These are phyloP conservation scores for Citrus cavaleriei DNA, from an alignment of 345 rosid species.

Conservation along the genomic window DNA sequence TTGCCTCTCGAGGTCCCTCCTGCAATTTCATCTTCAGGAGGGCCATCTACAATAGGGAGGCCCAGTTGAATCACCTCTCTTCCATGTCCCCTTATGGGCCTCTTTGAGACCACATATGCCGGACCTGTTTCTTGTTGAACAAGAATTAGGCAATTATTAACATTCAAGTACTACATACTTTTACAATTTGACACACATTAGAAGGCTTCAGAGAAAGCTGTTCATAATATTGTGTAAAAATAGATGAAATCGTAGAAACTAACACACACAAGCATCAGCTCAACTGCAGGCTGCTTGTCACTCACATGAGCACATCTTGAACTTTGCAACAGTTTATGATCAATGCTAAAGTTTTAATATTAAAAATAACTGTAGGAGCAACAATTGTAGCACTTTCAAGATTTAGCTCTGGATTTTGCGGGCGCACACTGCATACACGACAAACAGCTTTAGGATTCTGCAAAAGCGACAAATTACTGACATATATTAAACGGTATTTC, in stretches of 20 bases:
- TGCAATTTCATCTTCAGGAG: constrained; percentile 60
- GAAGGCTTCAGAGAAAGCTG: not conserved
- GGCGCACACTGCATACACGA: not conserved
- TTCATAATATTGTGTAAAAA: not conserved
- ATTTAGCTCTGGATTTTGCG: not conserved
- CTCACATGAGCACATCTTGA: not conserved
- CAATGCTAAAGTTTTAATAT: not conserved
- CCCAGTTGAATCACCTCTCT: constrained; percentile 96
- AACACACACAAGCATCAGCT: not conserved
- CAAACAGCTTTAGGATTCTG: not conserved
- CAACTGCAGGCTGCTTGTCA: not conserved
- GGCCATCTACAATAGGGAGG: constrained; percentile 68
- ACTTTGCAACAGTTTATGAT: not conserved
- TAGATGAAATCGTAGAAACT: not conserved
- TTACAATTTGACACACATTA: not conserved
- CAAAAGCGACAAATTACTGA: not conserved
- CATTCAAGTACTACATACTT: not conserved
- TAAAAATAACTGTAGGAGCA: not conserved
- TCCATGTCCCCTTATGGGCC: constrained; percentile 89
- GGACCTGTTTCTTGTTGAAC: constrained; percentile 56
- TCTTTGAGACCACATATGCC: constrained; percentile 58
- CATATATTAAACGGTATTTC: not conserved
- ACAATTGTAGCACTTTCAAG: not conserved
- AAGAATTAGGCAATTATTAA: constrained; percentile 10
- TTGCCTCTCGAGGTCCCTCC: constrained; percentile 58